Base-by-base conservation (phyloP, 2,329 filamentous ascomycete species). In the Fonsecaea monophora region DNA sequence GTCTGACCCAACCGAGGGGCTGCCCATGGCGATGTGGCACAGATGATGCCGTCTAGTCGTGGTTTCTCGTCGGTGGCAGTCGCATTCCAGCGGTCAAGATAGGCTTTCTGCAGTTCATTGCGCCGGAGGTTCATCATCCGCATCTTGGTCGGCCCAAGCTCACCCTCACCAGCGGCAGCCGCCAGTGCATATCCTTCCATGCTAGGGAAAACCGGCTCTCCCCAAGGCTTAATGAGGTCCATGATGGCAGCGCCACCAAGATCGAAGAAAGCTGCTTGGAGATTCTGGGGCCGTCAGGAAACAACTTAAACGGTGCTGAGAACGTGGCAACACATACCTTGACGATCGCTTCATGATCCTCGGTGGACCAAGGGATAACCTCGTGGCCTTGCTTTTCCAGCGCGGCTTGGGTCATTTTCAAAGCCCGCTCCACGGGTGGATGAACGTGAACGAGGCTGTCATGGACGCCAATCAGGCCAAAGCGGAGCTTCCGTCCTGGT, bases 321-420 rank as follows among this genome's bases (percentile, higher is more conserved):
- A 54, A 42, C 0, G n/a, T 21, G 18, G 37, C 2, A 50, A 12
- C 7, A 25, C 53, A 30, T 65, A 68, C 64, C 65, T 72, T 70
- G 40, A 69, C 57, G 37, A 73, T 78, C 35, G 75, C 74, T 2
- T 71, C 68, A 62, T 80, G 78, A 30, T 76, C 70, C 8, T 72
- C 68, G 4, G 78, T 74, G 37, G 73, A 66, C 74, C 74, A 75
- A 21, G 61, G 62, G 57, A 80, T 74, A 18, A 79, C 75, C 67
- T 77, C 76, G 66, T 81, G 78, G 15, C 78, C 78, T 15, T 76
- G 74, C 53, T 72, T 74, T 67, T 75, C 74, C 5, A 79, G 72
- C 1, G 76, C 75, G 53, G 71, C 71, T 56, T 74, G 74, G 3
- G 76, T 77, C 40, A 75, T 73, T 15, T 70, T 72, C n/a, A 80